Evolutionary conservation across 2,329 filamentous ascomycete species (phyloP).

Genomic region (Chrysosporium queenslandicum): DNA sequence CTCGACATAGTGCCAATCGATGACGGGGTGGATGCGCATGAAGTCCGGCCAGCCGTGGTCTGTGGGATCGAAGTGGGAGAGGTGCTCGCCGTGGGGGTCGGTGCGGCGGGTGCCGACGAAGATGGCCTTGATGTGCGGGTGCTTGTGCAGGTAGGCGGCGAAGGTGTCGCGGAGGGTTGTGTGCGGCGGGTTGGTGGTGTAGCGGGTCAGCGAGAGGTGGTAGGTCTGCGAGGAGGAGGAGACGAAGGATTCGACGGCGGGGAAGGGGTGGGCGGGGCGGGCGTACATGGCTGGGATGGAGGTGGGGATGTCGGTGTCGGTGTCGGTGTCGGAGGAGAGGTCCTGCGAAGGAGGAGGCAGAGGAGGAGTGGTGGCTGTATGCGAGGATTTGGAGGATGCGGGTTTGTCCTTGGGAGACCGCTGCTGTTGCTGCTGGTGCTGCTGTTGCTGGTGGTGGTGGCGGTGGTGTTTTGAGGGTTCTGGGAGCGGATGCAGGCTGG

Average conservation of each 20-base stretch:
- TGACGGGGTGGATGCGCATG: conserved; percentile 87
- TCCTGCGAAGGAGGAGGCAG: conserved; percentile 8
- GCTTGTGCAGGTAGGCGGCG: conserved; percentile 54
- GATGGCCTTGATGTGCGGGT: conserved; percentile 57
- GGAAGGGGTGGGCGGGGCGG: conserved; percentile 71
- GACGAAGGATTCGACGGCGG: conserved; percentile 79
- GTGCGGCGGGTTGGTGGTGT: conserved; percentile 49
- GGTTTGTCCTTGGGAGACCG: conserved; percentile 21
- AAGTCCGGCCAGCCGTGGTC: conserved; percentile 85
- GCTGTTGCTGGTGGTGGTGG: not conserved
- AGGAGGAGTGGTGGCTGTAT: no score
- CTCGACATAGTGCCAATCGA: conserved; percentile 94
- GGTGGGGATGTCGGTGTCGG: conserved; percentile 10
- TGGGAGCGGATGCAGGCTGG: conserved; percentile 38
- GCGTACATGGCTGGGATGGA: conserved; percentile 81
- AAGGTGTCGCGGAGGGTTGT: conserved; percentile 67
- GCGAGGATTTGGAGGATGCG: conserved; percentile 26
- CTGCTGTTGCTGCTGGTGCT: not conserved
- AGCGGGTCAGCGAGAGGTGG: conserved; percentile 64
- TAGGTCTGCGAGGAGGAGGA: conserved; percentile 55
- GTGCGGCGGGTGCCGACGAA: conserved; percentile 83
- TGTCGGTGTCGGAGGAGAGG: not conserved
- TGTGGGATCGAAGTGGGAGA: conserved; percentile 77
- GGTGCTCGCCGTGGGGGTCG: conserved; percentile 72
- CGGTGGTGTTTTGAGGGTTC: not conserved